phyloP scores from a whole-genome alignment of 495 filamentous ascomycete genomes.

The Tuber microsphaerosporum region DNA sequence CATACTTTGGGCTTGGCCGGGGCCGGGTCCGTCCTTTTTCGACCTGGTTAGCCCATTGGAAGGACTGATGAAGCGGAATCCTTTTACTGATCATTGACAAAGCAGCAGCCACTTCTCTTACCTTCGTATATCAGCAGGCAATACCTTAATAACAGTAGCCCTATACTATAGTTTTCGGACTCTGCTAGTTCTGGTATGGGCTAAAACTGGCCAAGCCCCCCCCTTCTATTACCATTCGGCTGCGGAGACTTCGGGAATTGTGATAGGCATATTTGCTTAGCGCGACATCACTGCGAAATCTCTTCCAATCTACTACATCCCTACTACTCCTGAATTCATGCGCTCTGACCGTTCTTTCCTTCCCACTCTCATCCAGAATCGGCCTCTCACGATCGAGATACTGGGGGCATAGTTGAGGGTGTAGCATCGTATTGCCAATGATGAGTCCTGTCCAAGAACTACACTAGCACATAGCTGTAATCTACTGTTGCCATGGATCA shows the following conservation, averaged over 20 bases:
- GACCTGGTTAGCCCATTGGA: too few species aligned
- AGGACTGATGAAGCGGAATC: too few species aligned
- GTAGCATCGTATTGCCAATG: not conserved
- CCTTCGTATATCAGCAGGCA: not conserved
- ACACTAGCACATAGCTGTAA: not conserved
- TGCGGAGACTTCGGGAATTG: not conserved
- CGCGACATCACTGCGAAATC: not conserved
- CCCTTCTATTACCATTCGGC: not conserved
- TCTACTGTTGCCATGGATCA: not conserved
- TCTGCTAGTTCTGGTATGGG: not conserved
- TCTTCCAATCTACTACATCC: not conserved
- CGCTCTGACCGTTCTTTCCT: not conserved
- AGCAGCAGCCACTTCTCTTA: too few species aligned
- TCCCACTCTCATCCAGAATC: not conserved
- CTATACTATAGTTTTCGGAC: not conserved
- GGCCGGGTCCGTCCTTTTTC: too few species aligned
- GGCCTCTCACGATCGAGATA: not conserved
- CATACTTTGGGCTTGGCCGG: too few species aligned
- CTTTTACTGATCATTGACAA: too few species aligned
- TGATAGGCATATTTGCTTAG: not conserved
- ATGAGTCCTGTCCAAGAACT: not conserved
- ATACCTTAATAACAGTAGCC: not conserved
- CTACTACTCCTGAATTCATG: not conserved
- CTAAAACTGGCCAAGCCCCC: not conserved
- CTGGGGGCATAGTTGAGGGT: not conserved